Conservation (phyloP, 352 stramenopile species). For the Phytopythium vexans region DNA sequence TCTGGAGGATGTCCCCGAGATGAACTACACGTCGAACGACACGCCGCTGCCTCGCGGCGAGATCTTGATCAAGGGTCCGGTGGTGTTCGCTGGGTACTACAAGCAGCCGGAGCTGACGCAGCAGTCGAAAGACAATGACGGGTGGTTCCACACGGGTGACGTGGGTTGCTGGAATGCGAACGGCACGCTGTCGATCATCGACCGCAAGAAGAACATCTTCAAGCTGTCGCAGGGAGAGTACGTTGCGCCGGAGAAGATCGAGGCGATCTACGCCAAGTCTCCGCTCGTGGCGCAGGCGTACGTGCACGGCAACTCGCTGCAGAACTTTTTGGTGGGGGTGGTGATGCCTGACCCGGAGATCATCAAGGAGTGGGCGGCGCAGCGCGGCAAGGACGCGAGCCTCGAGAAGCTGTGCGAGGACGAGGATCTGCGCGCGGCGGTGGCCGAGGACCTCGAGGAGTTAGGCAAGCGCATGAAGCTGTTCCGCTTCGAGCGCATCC, state of each 20-base stretch:
- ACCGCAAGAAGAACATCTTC: conserved; percentile 92
- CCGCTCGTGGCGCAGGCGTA: conserved; percentile 90
- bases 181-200: conserved; percentile 84
- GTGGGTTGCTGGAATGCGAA: conserved; percentile 92
- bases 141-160: conserved; percentile 96
- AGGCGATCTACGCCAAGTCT: conserved; percentile 90
- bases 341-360: conserved; percentile 90
- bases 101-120: conserved; percentile 89
- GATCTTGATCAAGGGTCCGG: conserved; percentile 77
- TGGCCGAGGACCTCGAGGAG: conserved; percentile 17
- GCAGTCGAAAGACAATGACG: conserved; percentile 86
- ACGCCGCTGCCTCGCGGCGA: conserved; percentile 51
- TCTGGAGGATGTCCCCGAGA: conserved; percentile 92
- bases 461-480: conserved; percentile 46
- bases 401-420: conserved; percentile 11
- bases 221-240: conserved; percentile 94
- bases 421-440: conserved; percentile 30
- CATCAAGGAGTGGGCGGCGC: conserved; percentile 20
- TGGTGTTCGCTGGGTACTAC: conserved; percentile 91
- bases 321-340: conserved; percentile 89
- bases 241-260: conserved; percentile 94
- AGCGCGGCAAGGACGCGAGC: too few relatives aligned
- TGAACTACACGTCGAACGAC: conserved; percentile 87
- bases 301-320: too few relatives aligned
- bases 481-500: conserved; percentile 88